Evolutionary conservation across 176 grass and related monocot genomes (phyloP), one percentile per base, ranked within the genome.

Genomic region (sorghum (Sorghum bicolor)): DNA sequence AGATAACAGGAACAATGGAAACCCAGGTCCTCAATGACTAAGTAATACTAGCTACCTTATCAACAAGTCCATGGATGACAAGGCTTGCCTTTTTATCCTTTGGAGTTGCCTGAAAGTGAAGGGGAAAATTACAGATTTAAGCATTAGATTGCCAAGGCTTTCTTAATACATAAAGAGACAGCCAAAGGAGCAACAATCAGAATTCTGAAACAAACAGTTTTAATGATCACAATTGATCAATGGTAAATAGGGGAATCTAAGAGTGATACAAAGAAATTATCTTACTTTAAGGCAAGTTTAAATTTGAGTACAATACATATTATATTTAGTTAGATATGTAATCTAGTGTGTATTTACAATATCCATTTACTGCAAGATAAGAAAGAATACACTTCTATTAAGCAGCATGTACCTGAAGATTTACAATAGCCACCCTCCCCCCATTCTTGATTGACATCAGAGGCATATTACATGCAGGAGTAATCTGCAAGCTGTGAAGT

Each of bases 1-100:
- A 67, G 50, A 84, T 84, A 64, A 67, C 50, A 80, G 48, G 77
- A 87, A 80, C 28, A 89, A 83, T 50, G 52, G 19, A 55, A 84
- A 88, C 11, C 28, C 45, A 71, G 29, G 11, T 80, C 77, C 40
- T 80, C 31, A 72, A 58, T 14, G 9, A 33, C 7, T 8, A 50
- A 45, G 64, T 81, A 72, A 86, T 38, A 60, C 3, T 60, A 81
- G 16, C 38, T 78, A 98, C 96, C 96, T 95, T 92, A 86, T 98
- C 96, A 32, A 98, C 96, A 13, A 95, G 72, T 25, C 91, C 96
- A 92, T 93, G 96, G 78, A 98, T 98, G 70, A 98, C 92, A 86
- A 98, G 72, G 84, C 85, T 98, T 69, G 96, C 96, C 67, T 91
- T 98, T 89, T 95, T 95, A 78, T 95, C 93, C 85, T 98, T 98